A percentile compares a stretch with the other conserved stretches of the same genome.
phyloP scores from a whole-genome alignment of 1,139 yeast genomes.

The Geotrichum klebahnii region DNA sequence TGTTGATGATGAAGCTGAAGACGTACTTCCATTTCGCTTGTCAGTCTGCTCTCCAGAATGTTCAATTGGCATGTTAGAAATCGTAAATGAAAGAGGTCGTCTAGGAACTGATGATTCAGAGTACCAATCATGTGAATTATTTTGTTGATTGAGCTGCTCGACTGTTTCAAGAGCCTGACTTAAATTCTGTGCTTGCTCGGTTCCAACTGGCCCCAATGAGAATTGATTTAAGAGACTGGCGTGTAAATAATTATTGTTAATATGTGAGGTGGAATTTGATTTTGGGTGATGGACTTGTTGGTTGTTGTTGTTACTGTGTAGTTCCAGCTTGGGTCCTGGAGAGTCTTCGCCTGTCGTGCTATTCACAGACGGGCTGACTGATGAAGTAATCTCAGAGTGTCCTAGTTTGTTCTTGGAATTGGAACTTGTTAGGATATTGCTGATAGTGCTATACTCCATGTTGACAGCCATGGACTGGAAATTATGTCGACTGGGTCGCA shows the following conservation, averaged over 20 bases:
- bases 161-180: conserved; percentile 20
- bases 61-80: conserved; percentile 9
- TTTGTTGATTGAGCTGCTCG: conserved; percentile 15
- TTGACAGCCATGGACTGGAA: conserved; percentile 76
- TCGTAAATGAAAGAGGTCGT: conserved; percentile 21
- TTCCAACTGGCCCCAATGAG: conserved; percentile 22
- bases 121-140: conserved; percentile 16
- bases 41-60: not conserved
- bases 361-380: conserved; percentile 16
- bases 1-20: conserved; percentile 1
- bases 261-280: too few relatives aligned
- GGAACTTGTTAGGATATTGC: conserved; percentile 55
- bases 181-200: conserved; percentile 14
- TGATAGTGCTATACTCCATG: conserved; percentile 69
- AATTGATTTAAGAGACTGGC: conserved; percentile 27
- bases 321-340: conserved; percentile 7
- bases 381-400: conserved; percentile 5
- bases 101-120: conserved; percentile 12
- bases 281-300: not conserved
- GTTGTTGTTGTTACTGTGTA: not conserved
- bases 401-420: conserved; percentile 26
- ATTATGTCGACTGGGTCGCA: conserved; percentile 20
- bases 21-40: conserved; percentile 3
- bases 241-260: conserved; percentile 12
- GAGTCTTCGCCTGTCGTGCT: conserved; percentile 18